phyloP scores from a whole-genome alignment of 2,329 filamentous ascomycete genomes.

The Nemania sp. region DNA sequence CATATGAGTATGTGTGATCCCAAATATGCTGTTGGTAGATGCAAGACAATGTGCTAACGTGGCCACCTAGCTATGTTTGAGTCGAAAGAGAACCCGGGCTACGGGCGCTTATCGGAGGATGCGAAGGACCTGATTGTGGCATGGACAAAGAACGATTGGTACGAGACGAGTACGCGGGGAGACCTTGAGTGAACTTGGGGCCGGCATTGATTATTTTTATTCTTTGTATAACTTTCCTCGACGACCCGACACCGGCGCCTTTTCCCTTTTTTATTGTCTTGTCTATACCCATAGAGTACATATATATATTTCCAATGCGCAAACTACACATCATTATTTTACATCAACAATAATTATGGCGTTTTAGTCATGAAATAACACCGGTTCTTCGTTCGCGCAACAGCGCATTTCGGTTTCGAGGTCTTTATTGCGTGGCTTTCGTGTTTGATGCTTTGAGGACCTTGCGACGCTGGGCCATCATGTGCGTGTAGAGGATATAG shows the following conservation, averaged over 20 bases:
- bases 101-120: slow-evolving; percentile 66
- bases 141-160: slow-evolving; percentile 71
- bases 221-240: slow-evolving; percentile 20
- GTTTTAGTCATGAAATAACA: too few relatives aligned
- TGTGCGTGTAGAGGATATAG: slow-evolving; percentile 88
- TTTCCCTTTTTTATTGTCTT: slow-evolving; percentile 9
- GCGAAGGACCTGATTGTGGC: slow-evolving; percentile 66
- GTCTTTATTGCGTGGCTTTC: slow-evolving; percentile 48
- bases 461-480: slow-evolving; percentile 88
- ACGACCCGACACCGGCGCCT: slow-evolving; percentile 14
- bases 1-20: slow-evolving; percentile 65
- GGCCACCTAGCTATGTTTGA: slow-evolving; percentile 68
- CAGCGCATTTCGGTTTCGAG: too few relatives aligned
- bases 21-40: neutral
- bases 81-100: slow-evolving; percentile 71
- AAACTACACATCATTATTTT: slow-evolving; percentile 2
- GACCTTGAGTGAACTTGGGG: slow-evolving; percentile 36
- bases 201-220: slow-evolving; percentile 15
- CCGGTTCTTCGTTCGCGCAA: too few relatives aligned
- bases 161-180: slow-evolving; percentile 52
- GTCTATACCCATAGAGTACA: slow-evolving; percentile 21
- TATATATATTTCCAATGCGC: slow-evolving; percentile 13
- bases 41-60: slow-evolving; percentile 5
- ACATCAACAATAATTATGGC: too few relatives aligned
- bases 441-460: slow-evolving; percentile 66